Base-by-base conservation (phyloP, 75 land plant genomes). In the Selaginella moellendorffii region DNA sequence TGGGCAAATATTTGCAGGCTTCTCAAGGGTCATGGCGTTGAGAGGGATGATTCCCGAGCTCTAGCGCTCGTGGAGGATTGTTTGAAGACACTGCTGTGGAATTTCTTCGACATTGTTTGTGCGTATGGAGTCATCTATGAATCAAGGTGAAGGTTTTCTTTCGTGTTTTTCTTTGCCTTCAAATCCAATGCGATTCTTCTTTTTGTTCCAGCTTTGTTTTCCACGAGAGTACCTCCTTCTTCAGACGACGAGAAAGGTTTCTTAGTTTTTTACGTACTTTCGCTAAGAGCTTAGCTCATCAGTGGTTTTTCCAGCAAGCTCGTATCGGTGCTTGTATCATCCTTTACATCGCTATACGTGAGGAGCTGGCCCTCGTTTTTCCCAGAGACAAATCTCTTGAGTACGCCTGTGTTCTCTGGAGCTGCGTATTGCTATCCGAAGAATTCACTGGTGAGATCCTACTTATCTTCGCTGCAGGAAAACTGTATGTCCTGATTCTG, bases 181-280 rank as follows among this genome's bases (percentile, higher is more conserved):
- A 61, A 26, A 65, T 18, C 8, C 23, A 25, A 20, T 23, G 53
- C 26, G 28, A 27, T 54, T 26, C 46, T 63, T 27, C 19, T 17
- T 24, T 31, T 24, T 65, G 46, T 63, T 75, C 28, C 83, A 90
- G 96, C 65, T 90, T 87, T 74, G 77, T 90, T 20, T 72, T 79
- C 59, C 82, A 84, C 80, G 80, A 76, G 71, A 70, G 65, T 28
- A 66, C 81, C 28, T 67, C 77, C 36, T 78, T 87, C 60, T 78
- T 83, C 53, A 78, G 80, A 71, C 71, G 96, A 61, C 79, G 85
- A 54, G 74, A 74, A 62, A 90, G 96, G 96, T 89, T 61, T 26
- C 28, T 53, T 29, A 26, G 17, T 64, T 62, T 0, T 24, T 25
- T 0, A 21, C 29, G 65, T 54, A 70, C 24, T 42, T 27, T 66